A percentile compares a stretch with the other conserved stretches of the same genome.
Evolutionary conservation across 495 filamentous ascomycete species (phyloP).

Genomic region (Venustampulla echinocandica): DNA sequence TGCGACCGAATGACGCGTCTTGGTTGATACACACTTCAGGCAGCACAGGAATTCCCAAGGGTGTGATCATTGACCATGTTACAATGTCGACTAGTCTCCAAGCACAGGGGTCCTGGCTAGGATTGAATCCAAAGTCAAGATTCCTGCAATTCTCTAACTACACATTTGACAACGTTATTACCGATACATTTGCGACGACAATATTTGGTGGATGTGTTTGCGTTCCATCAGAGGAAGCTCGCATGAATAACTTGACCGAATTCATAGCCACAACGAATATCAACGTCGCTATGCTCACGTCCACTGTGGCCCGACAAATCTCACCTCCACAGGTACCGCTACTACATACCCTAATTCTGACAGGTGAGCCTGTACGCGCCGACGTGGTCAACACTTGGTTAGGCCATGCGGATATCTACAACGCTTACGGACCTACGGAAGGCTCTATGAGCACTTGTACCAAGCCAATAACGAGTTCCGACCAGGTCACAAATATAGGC

Average conservation of each 20-base stretch:
- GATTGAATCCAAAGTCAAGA: not conserved
- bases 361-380: slow-evolving; percentile 32
- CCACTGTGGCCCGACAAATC: slow-evolving; percentile 37
- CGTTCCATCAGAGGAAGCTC: slow-evolving; percentile 35
- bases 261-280: slow-evolving; percentile 24
- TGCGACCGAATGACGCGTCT: not conserved
- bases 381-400: not conserved
- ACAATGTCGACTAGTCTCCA: not conserved
- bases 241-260: slow-evolving; percentile 21
- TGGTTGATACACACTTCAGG: slow-evolving; percentile 26
- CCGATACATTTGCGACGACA: slow-evolving; percentile 74
- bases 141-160: slow-evolving; percentile 6
- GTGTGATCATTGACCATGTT: slow-evolving; percentile 12
- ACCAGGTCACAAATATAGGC: slow-evolving; percentile 22
- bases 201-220: slow-evolving; percentile 50
- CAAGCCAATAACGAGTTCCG: slow-evolving; percentile 16
- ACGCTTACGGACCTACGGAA: not conserved
- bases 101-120: not conserved
- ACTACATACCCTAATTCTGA: slow-evolving; percentile 38
- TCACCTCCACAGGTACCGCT: slow-evolving; percentile 36
- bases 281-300: slow-evolving; percentile 30
- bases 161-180: slow-evolving; percentile 72
- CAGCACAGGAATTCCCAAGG: slow-evolving; percentile 25
- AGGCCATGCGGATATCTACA: not conserved
- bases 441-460: not conserved